Base-by-base conservation (phyloP, 2,329 filamentous ascomycete species). In the Stemphylium vesicarium region DNA sequence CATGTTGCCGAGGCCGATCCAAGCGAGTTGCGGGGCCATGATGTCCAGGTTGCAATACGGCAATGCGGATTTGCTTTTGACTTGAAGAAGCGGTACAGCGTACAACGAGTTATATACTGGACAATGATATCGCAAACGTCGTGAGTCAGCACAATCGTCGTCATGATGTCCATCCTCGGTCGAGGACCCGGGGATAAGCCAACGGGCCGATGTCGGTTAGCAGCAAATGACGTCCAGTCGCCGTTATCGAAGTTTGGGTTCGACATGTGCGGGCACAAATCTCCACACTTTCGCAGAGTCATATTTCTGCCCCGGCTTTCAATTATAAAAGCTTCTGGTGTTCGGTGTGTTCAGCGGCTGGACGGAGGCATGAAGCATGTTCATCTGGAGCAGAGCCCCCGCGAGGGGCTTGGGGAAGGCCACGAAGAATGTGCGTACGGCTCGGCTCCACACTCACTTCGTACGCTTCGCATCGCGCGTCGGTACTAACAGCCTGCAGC, bases 1-100 rank as follows among this genome's bases (percentile, higher is more conserved):
- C 86, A 96, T 96, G 74, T 96, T 96, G 47, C 92, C 92, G 45
- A 96, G 83, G 53, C 92, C 92, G 50, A 96, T 86, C 86, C 87
- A 96, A 65, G 91, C 82, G 46, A 95, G 69, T 75, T 84, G 85
- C 41, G 75, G 75, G 44, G 77, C 71, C 77, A 79, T 79, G 20
- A 40, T 67, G 41, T 35, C 31, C 33, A 42, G 33, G 38, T 29
- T 44, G n/a, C 22, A 29, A 46, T 55, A 15, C 13, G 32, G 38
- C 33, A 11, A 18, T 32, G 50, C 13, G 7, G 38, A 36, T 39
- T 35, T 56, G 15, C 15, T 44, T n/a, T 31, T 29, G 31, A 11
- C 6, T 3, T 18, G 6, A 18, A 35, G 16, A 45, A 32, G 12
- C n/a, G 18, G 38, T 47, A 46, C 20, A 24, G 33, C 38, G 31